Percentiles rank a stretch among this genome's conserved stretches.
phyloP scores from a whole-genome alignment of 2,329 filamentous ascomycete species.

The Chrysoporthe austroafricana region DNA sequence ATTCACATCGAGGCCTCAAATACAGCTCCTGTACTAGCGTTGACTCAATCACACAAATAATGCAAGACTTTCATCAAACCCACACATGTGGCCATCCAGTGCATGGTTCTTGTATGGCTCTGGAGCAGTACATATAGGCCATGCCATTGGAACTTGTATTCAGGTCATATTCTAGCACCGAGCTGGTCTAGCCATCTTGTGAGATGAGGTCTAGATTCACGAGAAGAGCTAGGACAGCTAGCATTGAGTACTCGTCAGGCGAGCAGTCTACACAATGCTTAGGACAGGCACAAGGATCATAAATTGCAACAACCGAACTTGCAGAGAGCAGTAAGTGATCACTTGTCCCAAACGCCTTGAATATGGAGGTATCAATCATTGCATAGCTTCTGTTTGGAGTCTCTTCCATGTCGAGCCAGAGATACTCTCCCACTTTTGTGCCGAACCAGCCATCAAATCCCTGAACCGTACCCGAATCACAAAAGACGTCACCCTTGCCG shows the following conservation, averaged over 20 bases:
- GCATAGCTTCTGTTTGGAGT: constrained; percentile 28
- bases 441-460: constrained; percentile 27
- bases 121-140: neutral
- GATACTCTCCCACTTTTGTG: constrained; percentile 33
- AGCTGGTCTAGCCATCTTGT: neutral
- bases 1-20: too few relatives aligned
- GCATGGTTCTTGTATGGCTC: neutral
- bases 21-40: too few relatives aligned
- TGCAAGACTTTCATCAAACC: neutral
- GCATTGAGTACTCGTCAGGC: neutral
- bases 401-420: constrained; percentile 34
- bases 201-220: neutral
- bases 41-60: too few relatives aligned
- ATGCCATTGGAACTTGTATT: too few relatives aligned
- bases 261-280: neutral
- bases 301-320: neutral
- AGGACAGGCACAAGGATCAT: constrained; percentile 4
- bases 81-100: neutral
- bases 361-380: constrained; percentile 30
- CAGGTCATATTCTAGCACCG: neutral
- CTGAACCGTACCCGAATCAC: constrained; percentile 35
- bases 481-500: constrained; percentile 41
- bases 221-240: neutral
- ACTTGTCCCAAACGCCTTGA: constrained; percentile 28
- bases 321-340: constrained; percentile 19